Conservation (phyloP, 306 rosid genomes). For the Vachellia collinsii region DNA sequence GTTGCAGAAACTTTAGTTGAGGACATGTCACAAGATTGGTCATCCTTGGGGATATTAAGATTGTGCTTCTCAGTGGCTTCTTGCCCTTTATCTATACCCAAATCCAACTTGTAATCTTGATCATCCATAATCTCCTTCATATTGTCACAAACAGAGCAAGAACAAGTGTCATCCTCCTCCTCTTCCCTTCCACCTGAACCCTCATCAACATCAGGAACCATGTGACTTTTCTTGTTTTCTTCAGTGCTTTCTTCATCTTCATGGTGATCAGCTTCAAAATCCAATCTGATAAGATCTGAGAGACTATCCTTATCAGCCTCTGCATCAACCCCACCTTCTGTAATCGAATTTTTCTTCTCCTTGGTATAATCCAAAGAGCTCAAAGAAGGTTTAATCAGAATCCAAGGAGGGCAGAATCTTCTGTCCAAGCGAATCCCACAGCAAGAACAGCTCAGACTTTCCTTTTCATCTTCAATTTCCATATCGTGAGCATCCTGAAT, state of each 20-base stretch:
- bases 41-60: conserved; percentile 34
- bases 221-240: conserved; percentile 49
- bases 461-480: conserved; percentile 47
- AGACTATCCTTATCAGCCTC: conserved; percentile 49
- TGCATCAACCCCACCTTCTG: conserved; percentile 45
- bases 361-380: conserved; percentile 59
- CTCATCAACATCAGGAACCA: conserved; percentile 59
- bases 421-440: conserved; percentile 62
- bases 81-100: conserved; percentile 40
- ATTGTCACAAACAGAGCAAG: conserved; percentile 62
- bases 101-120: conserved; percentile 45
- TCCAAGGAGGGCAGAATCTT: conserved; percentile 68
- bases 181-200: conserved; percentile 42
- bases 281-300: conserved; percentile 64
- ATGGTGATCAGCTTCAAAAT: conserved; percentile 44
- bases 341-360: conserved; percentile 48
- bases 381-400: conserved; percentile 71
- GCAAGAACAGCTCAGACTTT: conserved; percentile 68
- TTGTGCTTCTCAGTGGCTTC: conserved; percentile 42
- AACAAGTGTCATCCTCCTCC: conserved; percentile 53
- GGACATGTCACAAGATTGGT: conserved; percentile 43
- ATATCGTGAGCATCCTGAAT: conserved; percentile 43
- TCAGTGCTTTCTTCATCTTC: conserved; percentile 47
- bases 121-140: conserved; percentile 49
- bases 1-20: conserved; percentile 35